phyloP scores from a whole-genome alignment of 305 asterid species.

The Fraxinus platypoda region DNA sequence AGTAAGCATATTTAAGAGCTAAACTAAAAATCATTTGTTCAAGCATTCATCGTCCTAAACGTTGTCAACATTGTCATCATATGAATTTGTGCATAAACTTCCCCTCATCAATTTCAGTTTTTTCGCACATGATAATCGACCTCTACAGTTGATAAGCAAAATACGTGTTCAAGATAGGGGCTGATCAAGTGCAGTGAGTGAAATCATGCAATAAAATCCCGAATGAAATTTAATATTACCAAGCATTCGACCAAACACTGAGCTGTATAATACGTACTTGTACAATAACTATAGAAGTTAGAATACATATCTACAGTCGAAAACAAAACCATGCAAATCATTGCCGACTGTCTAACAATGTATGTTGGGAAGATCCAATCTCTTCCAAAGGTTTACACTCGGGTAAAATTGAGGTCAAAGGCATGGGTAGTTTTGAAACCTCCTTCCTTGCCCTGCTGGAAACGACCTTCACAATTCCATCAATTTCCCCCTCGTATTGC shows the following conservation, averaged over 20 bases:
- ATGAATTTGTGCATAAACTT: background rate
- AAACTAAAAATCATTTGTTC: background rate
- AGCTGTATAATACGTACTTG: background rate
- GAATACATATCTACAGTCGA: background rate
- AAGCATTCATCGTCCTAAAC: background rate
- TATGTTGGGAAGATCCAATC: conserved; percentile 24
- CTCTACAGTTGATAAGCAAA: background rate
- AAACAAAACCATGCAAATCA: conserved; percentile 14
- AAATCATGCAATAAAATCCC: background rate
- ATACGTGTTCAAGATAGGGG: background rate
- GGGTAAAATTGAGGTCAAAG: conserved; percentile 26
- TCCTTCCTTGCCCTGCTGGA: conserved; percentile 30
- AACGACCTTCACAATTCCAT: conserved; percentile 36
- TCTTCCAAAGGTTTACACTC: conserved; percentile 16
- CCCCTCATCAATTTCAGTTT: no score
- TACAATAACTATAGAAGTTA: background rate
- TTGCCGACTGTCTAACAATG: conserved; percentile 25
- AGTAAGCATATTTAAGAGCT: no score
- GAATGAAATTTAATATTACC: background rate
- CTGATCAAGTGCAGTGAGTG: background rate
- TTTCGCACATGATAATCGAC: no score
- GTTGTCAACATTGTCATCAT: background rate
- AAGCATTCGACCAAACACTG: background rate
- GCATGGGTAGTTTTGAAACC: conserved; percentile 39
- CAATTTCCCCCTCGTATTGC: conserved; percentile 82